Evolutionary conservation across 2,329 filamentous ascomycete species (phyloP), one percentile per base, ranked within the genome.

Genomic region (Aspergillus udagawae): DNA sequence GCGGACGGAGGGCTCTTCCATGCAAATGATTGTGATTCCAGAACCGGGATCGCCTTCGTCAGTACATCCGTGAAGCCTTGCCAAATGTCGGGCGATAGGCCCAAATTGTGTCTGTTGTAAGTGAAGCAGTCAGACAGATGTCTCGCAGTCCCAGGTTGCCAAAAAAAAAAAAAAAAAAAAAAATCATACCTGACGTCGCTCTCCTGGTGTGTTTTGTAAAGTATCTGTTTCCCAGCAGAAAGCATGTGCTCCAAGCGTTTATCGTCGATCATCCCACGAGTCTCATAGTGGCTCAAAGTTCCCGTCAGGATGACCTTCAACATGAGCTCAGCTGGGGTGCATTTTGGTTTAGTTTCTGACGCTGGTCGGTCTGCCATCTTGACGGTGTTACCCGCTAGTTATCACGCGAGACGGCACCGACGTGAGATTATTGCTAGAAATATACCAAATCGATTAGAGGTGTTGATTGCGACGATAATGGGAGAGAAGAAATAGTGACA

Each of bases 11-110:
- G 80, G 60, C 83, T 83, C 63, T 84, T 83, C 69, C 82, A 81
- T 6, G 82, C 80, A 65, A 87, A 86, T 32, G 82, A 86, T 61
- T 85, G 82, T 35, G 79, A 77, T 67, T 86, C 84, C 47, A 87
- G 78, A 41, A 83, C 83, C 1, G 83, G 83, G 20, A 86, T 82
- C 20, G 84, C 85, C 57, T 82, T 80, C 52, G 80, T 81, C 59
- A 88, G 74, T 23, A 86, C 77, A 49, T 77, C 77, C 29, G 81
- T 80, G 50, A 86, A 77, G 42, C 84, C 83, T 63, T 82, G 77
- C 85, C 85, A 88, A 63, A 86, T 80, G 54, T 80, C 75, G 41
- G 77, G 75, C 45, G 82, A 80, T 60, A 81, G 75, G 41, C 84
- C 85, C 29, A 87, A 76, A 61, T 82, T 80, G 63, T 83, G 78